Conservation (phyloP, 345 rosid species). For the Erysimum cheiranthoides region DNA sequence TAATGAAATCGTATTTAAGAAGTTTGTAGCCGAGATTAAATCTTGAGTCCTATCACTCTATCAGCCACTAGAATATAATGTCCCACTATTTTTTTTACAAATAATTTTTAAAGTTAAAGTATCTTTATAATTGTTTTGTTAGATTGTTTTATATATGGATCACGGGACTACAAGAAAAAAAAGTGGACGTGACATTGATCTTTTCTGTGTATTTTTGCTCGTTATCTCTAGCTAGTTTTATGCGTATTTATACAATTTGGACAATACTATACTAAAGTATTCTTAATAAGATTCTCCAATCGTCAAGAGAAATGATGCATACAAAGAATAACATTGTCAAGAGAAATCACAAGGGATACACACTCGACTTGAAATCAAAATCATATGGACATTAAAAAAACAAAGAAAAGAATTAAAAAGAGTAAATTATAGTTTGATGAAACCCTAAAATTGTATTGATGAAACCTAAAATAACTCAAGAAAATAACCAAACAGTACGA, state of each 20-base stretch:
- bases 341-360: not conserved
- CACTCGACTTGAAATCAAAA: not conserved
- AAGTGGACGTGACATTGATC: slow-evolving; percentile 39
- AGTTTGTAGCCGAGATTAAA: not conserved
- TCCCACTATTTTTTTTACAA: slow-evolving; percentile 27
- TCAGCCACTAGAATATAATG: slow-evolving; percentile 22
- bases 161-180: slow-evolving; percentile 40
- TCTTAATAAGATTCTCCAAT: slow-evolving; percentile 3
- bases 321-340: slow-evolving; percentile 28
- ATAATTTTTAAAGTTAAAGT: slow-evolving; percentile 17
- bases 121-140: slow-evolving; percentile 29
- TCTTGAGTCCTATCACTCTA: slow-evolving; percentile 12
- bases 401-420: not conserved
- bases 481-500: not conserved
- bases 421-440: not conserved
- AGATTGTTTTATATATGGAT: slow-evolving; percentile 23
- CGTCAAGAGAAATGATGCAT: slow-evolving; percentile 10
- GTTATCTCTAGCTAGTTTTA: slow-evolving; percentile 9
- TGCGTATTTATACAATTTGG: slow-evolving; percentile 24
- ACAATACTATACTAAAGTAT: slow-evolving; percentile 7
- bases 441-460: no score
- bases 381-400: not conserved
- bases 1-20: slow-evolving; percentile 4
- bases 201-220: slow-evolving; percentile 15
- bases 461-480: no score